phyloP scores from a whole-genome alignment of 495 filamentous ascomycete genomes.

The Extremus antarcticus region DNA sequence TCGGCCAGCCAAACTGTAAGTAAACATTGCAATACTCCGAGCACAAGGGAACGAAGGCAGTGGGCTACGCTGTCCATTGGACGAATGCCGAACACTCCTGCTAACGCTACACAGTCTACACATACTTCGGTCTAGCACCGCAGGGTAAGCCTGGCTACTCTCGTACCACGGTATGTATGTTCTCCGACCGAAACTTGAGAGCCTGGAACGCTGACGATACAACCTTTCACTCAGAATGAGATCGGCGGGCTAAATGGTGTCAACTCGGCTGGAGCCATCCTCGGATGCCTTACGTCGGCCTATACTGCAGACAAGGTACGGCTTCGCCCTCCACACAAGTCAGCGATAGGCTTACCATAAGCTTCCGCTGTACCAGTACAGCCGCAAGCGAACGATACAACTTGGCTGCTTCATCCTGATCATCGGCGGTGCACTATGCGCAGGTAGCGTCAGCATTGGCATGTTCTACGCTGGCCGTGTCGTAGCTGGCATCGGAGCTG shows the following conservation, averaged over 20 bases:
- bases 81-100: background rate
- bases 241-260: conserved; percentile 17
- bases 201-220: background rate
- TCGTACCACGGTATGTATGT: conserved; percentile 2
- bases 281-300: conserved; percentile 35
- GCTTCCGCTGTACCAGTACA: conserved; percentile 16
- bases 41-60: background rate
- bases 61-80: no score
- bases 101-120: conserved; percentile 14
- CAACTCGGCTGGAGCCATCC: conserved; percentile 16
- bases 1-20: conserved; percentile 39
- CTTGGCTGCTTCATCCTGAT: conserved; percentile 35
- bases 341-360: background rate
- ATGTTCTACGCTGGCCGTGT: conserved; percentile 43
- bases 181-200: background rate
- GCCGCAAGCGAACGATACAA: conserved; percentile 37
- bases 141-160: conserved; percentile 20
- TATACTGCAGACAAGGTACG: conserved; percentile 33
- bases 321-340: background rate
- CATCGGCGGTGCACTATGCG: conserved; percentile 37
- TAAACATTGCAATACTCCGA: no score
- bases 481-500: conserved; percentile 38
- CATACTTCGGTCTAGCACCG: conserved; percentile 19
- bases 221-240: conserved; percentile 3
- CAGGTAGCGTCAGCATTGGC: conserved; percentile 33